Conservation (phyloP, 257 asterid species). For the Solanum neorickii region DNA sequence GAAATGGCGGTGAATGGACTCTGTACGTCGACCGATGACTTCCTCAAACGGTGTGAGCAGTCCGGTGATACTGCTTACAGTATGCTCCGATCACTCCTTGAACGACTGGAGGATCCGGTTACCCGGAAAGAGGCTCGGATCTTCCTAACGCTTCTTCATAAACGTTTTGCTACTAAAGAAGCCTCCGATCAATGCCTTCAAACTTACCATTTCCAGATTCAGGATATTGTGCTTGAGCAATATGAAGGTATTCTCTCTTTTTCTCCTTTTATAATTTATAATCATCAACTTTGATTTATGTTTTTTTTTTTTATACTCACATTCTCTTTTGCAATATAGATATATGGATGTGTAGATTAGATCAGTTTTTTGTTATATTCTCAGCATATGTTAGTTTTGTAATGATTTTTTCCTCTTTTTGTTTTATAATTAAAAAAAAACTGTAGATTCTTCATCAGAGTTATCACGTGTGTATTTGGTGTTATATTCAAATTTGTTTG, state of each 20-base stretch:
- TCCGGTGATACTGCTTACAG: conserved; percentile 95
- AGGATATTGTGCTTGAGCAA: conserved; percentile 66
- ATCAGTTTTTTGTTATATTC: neutral
- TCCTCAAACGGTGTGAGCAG: conserved; percentile 51
- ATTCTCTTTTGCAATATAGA: neutral
- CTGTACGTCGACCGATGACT: conserved; percentile 53
- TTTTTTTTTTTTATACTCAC: neutral
- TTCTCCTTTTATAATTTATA: neutral
- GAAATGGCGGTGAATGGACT: conserved; percentile 16
- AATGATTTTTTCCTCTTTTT: neutral
- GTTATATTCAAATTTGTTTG: neutral
- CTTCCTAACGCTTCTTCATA: conserved; percentile 73
- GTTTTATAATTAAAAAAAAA: neutral
- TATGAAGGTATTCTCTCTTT: conserved; percentile 45
- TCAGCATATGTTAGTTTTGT: neutral
- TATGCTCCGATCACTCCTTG: conserved; percentile 73
- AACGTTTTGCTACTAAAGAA: conserved; percentile 41
- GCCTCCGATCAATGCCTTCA: conserved; percentile 55
- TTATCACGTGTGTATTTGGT: neutral
- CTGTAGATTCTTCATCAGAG: neutral
- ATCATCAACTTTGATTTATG: neutral
- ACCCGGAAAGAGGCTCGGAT: conserved; percentile 78
- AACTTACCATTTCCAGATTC: conserved; percentile 73
- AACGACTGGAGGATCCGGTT: conserved; percentile 73
- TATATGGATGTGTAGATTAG: neutral